phyloP scores from a whole-genome alignment of 2,329 filamentous ascomycete species.

The Colletotrichum chrysophilum region DNA sequence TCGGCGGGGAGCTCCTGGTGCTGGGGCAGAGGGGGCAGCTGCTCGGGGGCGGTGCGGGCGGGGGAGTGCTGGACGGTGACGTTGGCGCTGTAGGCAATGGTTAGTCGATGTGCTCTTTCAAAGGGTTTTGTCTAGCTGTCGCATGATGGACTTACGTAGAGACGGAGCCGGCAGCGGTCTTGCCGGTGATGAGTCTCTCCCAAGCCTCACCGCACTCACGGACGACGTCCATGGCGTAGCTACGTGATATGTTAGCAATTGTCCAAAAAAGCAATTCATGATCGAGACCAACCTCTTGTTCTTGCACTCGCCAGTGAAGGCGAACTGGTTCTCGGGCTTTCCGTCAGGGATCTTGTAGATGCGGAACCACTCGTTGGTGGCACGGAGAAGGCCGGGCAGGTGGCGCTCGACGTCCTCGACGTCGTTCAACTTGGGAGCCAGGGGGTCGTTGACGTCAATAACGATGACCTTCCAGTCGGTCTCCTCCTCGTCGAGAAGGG shows the following conservation, averaged over 20 bases:
- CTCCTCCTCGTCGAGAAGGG: constrained; percentile 98
- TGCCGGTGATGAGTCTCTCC: constrained; percentile 94
- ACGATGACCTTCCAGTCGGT: constrained; percentile 99
- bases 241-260: constrained; percentile 33
- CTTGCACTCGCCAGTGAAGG: constrained; percentile 99
- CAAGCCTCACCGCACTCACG: constrained; percentile 96
- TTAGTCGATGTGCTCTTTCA: constrained; percentile 29
- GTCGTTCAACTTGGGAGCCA: constrained; percentile 96
- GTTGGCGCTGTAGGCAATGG: constrained; percentile 72
- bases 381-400: constrained; percentile 92
- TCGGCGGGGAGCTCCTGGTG: constrained; percentile 83
- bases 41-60: constrained; percentile 70
- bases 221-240: constrained; percentile 93
- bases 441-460: constrained; percentile 96
- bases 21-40: constrained; percentile 78
- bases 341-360: constrained; percentile 99
- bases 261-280: not conserved
- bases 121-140: constrained; percentile 16
- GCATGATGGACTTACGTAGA: constrained; percentile 70
- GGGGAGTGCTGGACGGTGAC: constrained; percentile 75
- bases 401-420: constrained; percentile 99
- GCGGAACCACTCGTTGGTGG: constrained; percentile 99
- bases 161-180: constrained; percentile 78
- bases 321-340: constrained; percentile 99
- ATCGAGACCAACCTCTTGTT: constrained; percentile 80